Percentiles rank a stretch among this genome's conserved stretches.
These are phyloP conservation scores for Candida arabinofermentans DNA, from an alignment of 805 yeast genomes.

Conservation along the genomic window DNA sequence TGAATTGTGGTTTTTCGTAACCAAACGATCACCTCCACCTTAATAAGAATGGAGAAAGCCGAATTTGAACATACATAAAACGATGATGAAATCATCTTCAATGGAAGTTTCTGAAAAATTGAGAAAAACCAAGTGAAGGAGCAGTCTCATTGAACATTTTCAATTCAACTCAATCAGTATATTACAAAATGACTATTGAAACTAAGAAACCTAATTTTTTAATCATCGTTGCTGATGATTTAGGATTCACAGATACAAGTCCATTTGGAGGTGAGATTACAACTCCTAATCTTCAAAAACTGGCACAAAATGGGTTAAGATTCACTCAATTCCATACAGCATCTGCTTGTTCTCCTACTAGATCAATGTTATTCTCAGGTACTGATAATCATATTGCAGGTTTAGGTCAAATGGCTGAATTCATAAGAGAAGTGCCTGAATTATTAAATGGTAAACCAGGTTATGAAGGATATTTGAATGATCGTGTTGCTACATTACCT, in stretches of 20 bases:
- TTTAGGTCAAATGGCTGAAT: slow-evolving; percentile 54
- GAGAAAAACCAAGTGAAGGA: too few relatives aligned
- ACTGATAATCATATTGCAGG: slow-evolving; percentile 63
- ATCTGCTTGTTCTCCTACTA: slow-evolving; percentile 61
- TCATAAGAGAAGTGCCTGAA: slow-evolving; percentile 35
- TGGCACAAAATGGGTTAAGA: slow-evolving; percentile 43
- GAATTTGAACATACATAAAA: too few relatives aligned
- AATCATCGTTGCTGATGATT: slow-evolving; percentile 56
- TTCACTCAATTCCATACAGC: slow-evolving; percentile 62
- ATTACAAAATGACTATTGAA: too few relatives aligned
- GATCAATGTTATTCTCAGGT: slow-evolving; percentile 58
- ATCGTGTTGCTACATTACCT: slow-evolving; percentile 48
- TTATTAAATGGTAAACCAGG: slow-evolving; percentile 44
- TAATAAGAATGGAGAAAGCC: too few relatives aligned
- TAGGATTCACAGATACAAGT: slow-evolving; percentile 53
- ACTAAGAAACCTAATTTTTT: slow-evolving; percentile 43
- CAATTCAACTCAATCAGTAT: too few relatives aligned
- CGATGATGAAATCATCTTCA: too few relatives aligned
- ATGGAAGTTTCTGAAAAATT: too few relatives aligned
- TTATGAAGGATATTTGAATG: slow-evolving; percentile 52
- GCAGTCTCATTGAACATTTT: too few relatives aligned
- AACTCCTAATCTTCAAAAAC: slow-evolving; percentile 46
- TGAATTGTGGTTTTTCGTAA: too few relatives aligned
- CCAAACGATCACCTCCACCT: too few relatives aligned
- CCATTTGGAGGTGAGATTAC: slow-evolving; percentile 56